Evolutionary conservation across 1,284 basidiomycete genomes (phyloP), one percentile per base, ranked within the genome.

Genomic region (Ganoderma meredithae): DNA sequence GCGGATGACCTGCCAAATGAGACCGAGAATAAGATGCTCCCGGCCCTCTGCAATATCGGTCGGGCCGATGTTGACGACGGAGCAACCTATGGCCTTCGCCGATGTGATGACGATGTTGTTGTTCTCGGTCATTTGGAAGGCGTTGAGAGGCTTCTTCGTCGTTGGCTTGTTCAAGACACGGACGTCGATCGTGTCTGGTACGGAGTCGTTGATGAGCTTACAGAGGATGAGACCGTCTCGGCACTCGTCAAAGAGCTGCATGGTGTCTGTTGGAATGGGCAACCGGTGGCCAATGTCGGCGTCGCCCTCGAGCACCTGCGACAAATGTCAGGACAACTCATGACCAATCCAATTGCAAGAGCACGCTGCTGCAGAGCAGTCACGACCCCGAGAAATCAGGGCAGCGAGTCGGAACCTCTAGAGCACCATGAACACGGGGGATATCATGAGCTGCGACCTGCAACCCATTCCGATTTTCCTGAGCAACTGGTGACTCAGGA

Each of bases 41-140:
- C 95, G 86, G 9, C 97, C 97, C 71, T 98, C 97, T 59, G 95
- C 89, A 68, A 99, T 84, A 82, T 99, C 97, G 25, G 90, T 88
- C 0, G 97, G 93, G 44, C 98, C 97, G 73, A 99, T 98, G 83
- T 99, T 99, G 80, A 99, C 97, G 63, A 99, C 96, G 9, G 95
- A 97, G 80, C 98, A 98, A 44, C 97, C 97, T 74, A 99, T 99
- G 80, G 95, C 97, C 82, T 98, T 82, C 55, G 97, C 91, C 41
- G 98, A 99, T 12, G 95, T 94, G 81, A 99, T 98, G 79, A 99
- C 97, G 76, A 99, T 97, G 83, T 99, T 99, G 86, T 99, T 99
- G 86, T 99, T 99, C 81, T 99, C 97, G 0, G 97, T 99, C 80
- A 98, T 98, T 79, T 99, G 96, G 90, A 99, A 99, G 0, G 94